Percentiles rank a stretch among this genome's conserved stretches.
Conservation (phyloP, 2,329 filamentous ascomycete genomes). For the Colletotrichum scovillei region DNA sequence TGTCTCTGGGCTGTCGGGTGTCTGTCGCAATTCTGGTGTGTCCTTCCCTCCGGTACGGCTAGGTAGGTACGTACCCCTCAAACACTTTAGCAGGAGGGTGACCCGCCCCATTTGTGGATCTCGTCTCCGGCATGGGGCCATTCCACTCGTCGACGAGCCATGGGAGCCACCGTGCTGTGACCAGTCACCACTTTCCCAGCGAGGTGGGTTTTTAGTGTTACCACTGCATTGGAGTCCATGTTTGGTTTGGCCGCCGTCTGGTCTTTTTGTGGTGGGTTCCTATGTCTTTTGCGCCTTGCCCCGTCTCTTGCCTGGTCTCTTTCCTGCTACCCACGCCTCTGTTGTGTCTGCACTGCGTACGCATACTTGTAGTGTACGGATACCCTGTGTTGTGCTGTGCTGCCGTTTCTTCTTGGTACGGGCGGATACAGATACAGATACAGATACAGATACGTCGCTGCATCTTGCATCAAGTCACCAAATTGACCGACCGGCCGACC, state of each 20-base stretch:
- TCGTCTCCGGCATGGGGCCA: slow-evolving; percentile 29
- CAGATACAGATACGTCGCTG: not conserved
- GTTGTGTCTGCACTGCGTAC: not conserved
- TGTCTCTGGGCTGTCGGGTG: slow-evolving; percentile 20
- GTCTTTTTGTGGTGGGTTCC: slow-evolving; percentile 4
- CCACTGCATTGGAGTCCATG: slow-evolving; percentile 30
- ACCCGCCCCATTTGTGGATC: slow-evolving; percentile 2
- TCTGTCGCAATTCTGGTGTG: slow-evolving; percentile 14
- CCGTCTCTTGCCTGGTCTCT: not conserved
- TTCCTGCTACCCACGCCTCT: not conserved
- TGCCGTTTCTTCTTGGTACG: not conserved
- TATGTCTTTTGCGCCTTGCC: not conserved
- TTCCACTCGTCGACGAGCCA: slow-evolving; percentile 13
- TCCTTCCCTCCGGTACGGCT: slow-evolving; percentile 14
- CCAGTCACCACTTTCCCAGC: slow-evolving; percentile 27
- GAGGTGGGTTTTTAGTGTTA: slow-evolving; percentile 33
- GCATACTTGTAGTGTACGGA: too few relatives aligned
- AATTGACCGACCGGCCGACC: not conserved
- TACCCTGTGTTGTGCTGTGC: not conserved
- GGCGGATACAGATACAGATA: not conserved
- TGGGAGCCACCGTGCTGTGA: slow-evolving; percentile 24
- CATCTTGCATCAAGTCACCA: not conserved
- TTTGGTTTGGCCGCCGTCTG: slow-evolving; percentile 24
- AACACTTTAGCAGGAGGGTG: not conserved
- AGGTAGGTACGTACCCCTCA: slow-evolving; percentile 5